Percentiles rank a stretch among this genome's conserved stretches.
phyloP scores from a whole-genome alignment of 108 stramenopile genomes.

The Pseudonitzschia multiseries region DNA sequence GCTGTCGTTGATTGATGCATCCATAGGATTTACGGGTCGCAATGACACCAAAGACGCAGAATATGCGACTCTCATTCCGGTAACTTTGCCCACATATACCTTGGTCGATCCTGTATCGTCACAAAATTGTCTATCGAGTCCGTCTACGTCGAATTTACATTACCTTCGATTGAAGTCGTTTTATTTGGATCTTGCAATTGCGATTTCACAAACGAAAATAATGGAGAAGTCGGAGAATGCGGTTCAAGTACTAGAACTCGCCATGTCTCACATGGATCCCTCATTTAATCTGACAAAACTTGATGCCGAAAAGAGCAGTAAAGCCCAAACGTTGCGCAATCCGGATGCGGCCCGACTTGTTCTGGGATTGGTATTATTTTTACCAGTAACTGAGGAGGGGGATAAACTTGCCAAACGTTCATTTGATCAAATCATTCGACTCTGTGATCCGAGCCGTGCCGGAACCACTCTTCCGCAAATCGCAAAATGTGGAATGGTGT shows the following conservation, averaged over 20 bases:
- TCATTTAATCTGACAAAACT: constrained; percentile 37
- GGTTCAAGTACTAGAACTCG: constrained; percentile 54
- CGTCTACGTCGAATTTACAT: constrained; percentile 54
- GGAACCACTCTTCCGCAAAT: constrained; percentile 74
- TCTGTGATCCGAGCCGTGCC: constrained; percentile 66
- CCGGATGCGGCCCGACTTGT: constrained; percentile 78
- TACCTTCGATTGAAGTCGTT: constrained; percentile 64
- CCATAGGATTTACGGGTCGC: constrained; percentile 50
- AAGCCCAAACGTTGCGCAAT: constrained; percentile 57
- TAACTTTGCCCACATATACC: constrained; percentile 23
- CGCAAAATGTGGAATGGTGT: constrained; percentile 74
- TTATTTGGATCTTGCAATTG: constrained; percentile 76
- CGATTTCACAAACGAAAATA: constrained; percentile 60
- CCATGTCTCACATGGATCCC: constrained; percentile 73
- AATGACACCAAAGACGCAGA: constrained; percentile 31
- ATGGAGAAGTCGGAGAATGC: constrained; percentile 43
- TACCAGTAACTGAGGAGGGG: constrained; percentile 51
- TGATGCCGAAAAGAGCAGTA: constrained; percentile 31
- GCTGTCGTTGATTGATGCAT: constrained; percentile 56
- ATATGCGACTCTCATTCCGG: constrained; percentile 20
- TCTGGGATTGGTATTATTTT: constrained; percentile 65
- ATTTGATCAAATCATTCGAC: constrained; percentile 68
- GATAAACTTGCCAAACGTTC: constrained; percentile 60
- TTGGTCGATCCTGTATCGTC: constrained; percentile 49
- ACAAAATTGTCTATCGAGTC: constrained; percentile 32